A percentile compares a stretch with the other conserved stretches of the same genome.
Conservation (phyloP, 2,329 filamentous ascomycete genomes). For the Xylariaceae sp. region DNA sequence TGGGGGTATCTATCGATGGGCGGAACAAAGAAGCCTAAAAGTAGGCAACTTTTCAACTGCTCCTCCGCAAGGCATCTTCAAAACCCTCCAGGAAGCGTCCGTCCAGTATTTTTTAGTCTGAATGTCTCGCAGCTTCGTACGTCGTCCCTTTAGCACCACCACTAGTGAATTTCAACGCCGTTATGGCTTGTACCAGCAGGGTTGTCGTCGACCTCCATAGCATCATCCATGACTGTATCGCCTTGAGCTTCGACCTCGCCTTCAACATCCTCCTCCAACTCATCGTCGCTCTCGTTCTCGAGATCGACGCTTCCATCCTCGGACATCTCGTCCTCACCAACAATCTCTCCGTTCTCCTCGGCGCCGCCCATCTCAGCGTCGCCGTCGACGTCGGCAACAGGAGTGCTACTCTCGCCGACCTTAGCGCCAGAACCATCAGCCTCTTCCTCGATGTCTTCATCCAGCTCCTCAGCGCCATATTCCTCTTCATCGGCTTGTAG, state of each 20-base stretch:
- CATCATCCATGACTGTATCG: constrained; percentile 37
- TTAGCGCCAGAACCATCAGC: constrained; percentile 49
- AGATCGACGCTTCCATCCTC: constrained; percentile 69
- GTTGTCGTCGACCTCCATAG: constrained; percentile 41
- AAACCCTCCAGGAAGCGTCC: constrained; percentile 10
- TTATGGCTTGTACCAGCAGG: constrained; percentile 25
- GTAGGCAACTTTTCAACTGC: constrained; percentile 11
- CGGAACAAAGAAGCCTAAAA: no score
- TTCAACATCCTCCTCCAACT: constrained; percentile 57
- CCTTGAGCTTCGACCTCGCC: constrained; percentile 35
- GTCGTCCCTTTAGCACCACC: constrained; percentile 3
- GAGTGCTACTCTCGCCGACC: constrained; percentile 42
- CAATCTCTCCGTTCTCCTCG: constrained; percentile 41
- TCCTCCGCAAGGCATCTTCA: constrained; percentile 13
- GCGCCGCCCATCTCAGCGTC: constrained; percentile 69
- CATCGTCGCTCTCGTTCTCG: constrained; percentile 64
- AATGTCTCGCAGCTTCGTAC: constrained; percentile 20
- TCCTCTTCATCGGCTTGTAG: constrained; percentile 77
- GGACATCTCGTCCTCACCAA: constrained; percentile 60
- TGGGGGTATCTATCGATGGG: constrained; percentile 19
- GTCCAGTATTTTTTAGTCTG: constrained; percentile 8
- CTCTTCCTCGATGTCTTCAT: constrained; percentile 56
- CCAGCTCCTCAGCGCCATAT: constrained; percentile 87
- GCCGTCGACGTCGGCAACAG: constrained; percentile 51
- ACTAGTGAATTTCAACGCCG: constrained; percentile 28